Base-by-base conservation (phyloP, 345 rosid species). In the Eucalyptus caleyi region DNA sequence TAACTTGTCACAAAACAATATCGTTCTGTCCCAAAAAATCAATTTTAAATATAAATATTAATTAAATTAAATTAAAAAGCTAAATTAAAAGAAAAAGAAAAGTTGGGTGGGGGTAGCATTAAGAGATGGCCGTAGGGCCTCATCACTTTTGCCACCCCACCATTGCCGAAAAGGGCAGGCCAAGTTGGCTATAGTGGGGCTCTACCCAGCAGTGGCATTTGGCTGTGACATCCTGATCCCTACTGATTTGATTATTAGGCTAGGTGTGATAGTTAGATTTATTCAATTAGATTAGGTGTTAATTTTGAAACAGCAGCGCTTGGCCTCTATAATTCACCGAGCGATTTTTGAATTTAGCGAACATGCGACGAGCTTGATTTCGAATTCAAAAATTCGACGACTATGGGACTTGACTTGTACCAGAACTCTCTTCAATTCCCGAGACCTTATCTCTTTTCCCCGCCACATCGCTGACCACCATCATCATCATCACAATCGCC, bases 151-250 rank as follows among this genome's bases (percentile, higher is more conserved):
- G 5, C 56, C 56, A 53, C 24, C 26, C 26, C 59, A 53, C 59
- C 59, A 53, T 53, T 0, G 59, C 59, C 0, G 0, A 53, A 53
- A 21, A 53, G 11, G 0, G 26, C 59, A 53, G 56, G 59, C 59
- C 59, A 53, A 53, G 59, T 53, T 53, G 59, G 59, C 59, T 53
- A 8, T 53, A 21, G 59, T 11, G 1, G 59, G 21, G 11, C 5
- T 53, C 59, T 0, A 53, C 59, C 59, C 5, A 53, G 26, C 0
- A 19, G 5, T 53, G 11, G 59, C 59, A 0, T 53, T 53, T 53
- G 59, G 59, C 59, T 2, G 30, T 56, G 30, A 56, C 30, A 56
- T 56, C 62, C 62, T 5, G 13, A 24, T 56, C 2, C 62, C 13
- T 56, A 10, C 30, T 13, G 9, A 24, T 24, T 56, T 56, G 62